A percentile compares a stretch with the other conserved stretches of the same genome.
Conservation (phyloP, 805 yeast species). For the Wickerhamomyces tratensis region DNA sequence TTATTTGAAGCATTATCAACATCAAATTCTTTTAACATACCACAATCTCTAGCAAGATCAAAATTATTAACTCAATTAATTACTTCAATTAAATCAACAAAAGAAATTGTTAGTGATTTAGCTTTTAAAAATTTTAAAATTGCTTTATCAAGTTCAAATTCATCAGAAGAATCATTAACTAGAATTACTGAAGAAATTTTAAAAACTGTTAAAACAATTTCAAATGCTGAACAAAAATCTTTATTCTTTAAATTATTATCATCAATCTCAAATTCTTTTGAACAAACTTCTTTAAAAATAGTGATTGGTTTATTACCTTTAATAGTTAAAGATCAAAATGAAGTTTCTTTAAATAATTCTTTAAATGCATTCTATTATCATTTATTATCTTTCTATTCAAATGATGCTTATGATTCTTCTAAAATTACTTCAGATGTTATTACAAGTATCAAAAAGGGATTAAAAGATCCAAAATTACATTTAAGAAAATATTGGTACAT, state of each 20-base stretch:
- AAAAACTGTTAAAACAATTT: constrained; percentile 46
- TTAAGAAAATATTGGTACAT: constrained; percentile 62
- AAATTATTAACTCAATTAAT: constrained; percentile 43
- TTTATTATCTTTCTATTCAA: constrained; percentile 22
- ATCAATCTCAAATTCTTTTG: constrained; percentile 17
- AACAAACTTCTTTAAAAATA: constrained; percentile 27
- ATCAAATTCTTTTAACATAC: constrained; percentile 26
- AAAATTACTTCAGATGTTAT: constrained; percentile 17
- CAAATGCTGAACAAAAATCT: constrained; percentile 58
- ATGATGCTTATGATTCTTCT: constrained; percentile 9
- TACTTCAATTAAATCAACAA: constrained; percentile 58
- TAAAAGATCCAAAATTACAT: constrained; percentile 52
- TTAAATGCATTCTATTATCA: constrained; percentile 41
- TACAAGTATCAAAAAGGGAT: constrained; percentile 40
- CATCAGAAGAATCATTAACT: constrained; percentile 19
- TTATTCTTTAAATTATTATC: constrained; percentile 37
- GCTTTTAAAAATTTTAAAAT: constrained; percentile 19
- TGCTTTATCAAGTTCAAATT: constrained; percentile 28
- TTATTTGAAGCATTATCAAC: constrained; percentile 27
- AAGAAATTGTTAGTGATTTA: constrained; percentile 44
- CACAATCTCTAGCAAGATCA: constrained; percentile 28
- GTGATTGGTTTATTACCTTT: constrained; percentile 36
- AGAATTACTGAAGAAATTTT: constrained; percentile 42
- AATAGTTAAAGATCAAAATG: constrained; percentile 72
- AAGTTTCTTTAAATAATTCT: constrained; percentile 41